A percentile compares a stretch with the other conserved stretches of the same genome.
Conservation (phyloP, 768 basidiomycete species). For the Cystoderma amianthinum region DNA sequence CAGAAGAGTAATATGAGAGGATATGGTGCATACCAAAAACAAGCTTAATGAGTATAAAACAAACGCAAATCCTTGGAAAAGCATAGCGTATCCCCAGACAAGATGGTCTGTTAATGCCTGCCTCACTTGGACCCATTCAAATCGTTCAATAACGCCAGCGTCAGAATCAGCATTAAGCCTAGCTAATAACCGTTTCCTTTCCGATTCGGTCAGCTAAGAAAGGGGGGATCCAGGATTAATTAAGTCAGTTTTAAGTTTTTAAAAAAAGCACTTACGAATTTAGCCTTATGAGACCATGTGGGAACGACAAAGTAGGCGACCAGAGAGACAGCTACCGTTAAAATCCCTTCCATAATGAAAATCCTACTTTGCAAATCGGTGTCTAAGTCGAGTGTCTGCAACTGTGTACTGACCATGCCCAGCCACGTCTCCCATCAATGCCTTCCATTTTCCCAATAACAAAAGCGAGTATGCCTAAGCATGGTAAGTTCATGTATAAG, state of each 20-base stretch:
- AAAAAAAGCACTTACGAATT: slow-evolving; percentile 37
- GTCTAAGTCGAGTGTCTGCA: background rate
- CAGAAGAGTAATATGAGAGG: too few relatives aligned
- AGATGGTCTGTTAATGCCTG: slow-evolving; percentile 53
- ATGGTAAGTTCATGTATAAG: background rate
- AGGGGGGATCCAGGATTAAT: too few relatives aligned
- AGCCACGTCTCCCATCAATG: slow-evolving; percentile 50
- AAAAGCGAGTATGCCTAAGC: slow-evolving; percentile 48
- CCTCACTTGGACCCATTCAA: slow-evolving; percentile 49
- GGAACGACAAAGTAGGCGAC: slow-evolving; percentile 49
- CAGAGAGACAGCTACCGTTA: slow-evolving; percentile 42
- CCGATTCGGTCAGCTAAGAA: slow-evolving; percentile 42
- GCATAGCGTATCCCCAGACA: slow-evolving; percentile 51
- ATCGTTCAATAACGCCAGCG: slow-evolving; percentile 42
- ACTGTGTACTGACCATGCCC: slow-evolving; percentile 40
- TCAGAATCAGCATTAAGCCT: slow-evolving; percentile 49
- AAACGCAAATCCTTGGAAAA: slow-evolving; percentile 59
- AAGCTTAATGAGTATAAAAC: slow-evolving; percentile 51
- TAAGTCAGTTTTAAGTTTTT: background rate
- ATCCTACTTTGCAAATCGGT: slow-evolving; percentile 29
- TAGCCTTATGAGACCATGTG: slow-evolving; percentile 51
- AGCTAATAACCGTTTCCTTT: slow-evolving; percentile 40
- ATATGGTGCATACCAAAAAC: slow-evolving; percentile 36
- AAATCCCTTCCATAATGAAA: slow-evolving; percentile 48
- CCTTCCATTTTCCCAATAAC: slow-evolving; percentile 55